These are phyloP conservation scores for Aspergillus neoniger DNA, from an alignment of 2,329 filamentous ascomycete genomes.

Conservation along the genomic window DNA sequence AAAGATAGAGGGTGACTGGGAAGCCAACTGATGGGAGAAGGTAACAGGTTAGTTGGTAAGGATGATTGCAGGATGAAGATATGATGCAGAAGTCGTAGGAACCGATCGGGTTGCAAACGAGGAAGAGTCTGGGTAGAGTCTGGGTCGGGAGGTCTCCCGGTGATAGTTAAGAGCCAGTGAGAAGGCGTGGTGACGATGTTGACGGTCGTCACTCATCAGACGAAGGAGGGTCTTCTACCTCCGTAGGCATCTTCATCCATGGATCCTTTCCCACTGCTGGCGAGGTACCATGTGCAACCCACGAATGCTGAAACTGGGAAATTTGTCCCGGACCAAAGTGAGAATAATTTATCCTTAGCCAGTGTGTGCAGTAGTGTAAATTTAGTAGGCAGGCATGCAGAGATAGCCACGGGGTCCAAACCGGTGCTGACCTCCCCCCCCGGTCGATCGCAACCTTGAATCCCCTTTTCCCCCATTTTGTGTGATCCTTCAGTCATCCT, in stretches of 20 bases:
- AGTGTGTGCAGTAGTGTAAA: background rate
- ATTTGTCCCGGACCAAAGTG: background rate
- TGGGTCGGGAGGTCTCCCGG: constrained; percentile 5
- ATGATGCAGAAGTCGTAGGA: constrained; percentile 1
- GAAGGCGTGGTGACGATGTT: background rate
- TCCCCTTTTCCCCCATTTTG: background rate
- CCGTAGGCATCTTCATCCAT: background rate
- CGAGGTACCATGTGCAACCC: background rate
- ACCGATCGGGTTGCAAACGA: background rate
- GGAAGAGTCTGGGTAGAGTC: constrained; percentile 3
- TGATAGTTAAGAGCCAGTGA: background rate
- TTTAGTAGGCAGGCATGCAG: background rate
- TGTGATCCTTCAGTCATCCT: too few relatives aligned
- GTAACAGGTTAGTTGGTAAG: background rate
- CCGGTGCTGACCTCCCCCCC: background rate
- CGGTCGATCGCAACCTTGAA: background rate
- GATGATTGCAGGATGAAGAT: background rate
- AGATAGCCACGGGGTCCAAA: background rate
- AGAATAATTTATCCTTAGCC: too few relatives aligned
- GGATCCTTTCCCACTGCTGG: constrained; percentile 21
- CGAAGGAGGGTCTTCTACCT: background rate
- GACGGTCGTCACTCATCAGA: background rate
- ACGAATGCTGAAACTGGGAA: background rate
- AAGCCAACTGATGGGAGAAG: background rate
- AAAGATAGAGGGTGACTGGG: background rate